Evolutionary conservation across 768 basidiomycete genomes (phyloP), one percentile per base, ranked within the genome.

Genomic region (Naganishia friedmannii): DNA sequence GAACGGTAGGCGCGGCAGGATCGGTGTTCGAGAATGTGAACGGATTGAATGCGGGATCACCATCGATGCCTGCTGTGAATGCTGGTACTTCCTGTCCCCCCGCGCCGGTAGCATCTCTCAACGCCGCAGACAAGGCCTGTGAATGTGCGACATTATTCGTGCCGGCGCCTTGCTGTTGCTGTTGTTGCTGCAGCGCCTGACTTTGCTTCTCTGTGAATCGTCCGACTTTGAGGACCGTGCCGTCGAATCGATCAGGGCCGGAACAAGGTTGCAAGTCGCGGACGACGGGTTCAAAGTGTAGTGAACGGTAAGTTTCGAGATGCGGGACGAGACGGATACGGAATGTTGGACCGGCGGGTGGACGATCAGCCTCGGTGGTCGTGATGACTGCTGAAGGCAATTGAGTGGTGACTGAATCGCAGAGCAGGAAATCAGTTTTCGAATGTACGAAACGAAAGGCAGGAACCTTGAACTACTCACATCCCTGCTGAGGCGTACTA

Each of bases 271-370:
- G 84, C 76, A 96, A 85, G 80, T 96, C 93, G 32, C 94, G 88
- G 53, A 86, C 84, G 84, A 97, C 92, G 73, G 94, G 89, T 65
- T 97, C 94, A 83, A 97, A 97, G 72, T 89, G 87, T 26, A 97
- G 87, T 0, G 91, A 90, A 65, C 92, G 88, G 19, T 90, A 87
- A 26, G 89, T 88, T 80, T 97, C 95, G 76, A 98, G 88, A 77
- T 97, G 92, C 15, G 95, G 95, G 12, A 97, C 95, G 66, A 99
- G 88, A 21, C 93, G 89, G 77, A 97, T 91, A 72, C 91, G 90
- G 77, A 91, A 89, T 5, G 84, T 73, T 9, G 82, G 80, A 28
- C 75, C 73, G 7, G 71, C 48, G 26, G 73, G 29, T 21, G 66
- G 58, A 26, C 53, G 31, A 26, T 55, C n/a, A 13, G 60, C 65